Evolutionary conservation across 768 basidiomycete species (phyloP).

Genomic region (Paxillus involutus): DNA sequence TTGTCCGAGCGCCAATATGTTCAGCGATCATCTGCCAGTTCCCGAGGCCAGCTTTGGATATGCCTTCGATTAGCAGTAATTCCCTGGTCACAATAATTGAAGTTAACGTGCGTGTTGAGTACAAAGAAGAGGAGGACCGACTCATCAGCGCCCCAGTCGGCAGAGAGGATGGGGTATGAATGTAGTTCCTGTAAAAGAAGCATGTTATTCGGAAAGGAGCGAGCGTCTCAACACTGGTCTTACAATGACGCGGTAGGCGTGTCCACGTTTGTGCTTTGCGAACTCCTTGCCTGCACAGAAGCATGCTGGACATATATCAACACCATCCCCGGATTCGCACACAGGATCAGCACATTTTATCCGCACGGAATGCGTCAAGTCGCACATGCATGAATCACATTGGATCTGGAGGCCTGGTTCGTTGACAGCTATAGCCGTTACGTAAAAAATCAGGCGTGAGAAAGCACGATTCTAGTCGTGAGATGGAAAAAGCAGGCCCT

Average conservation of each 20-base stretch:
- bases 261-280: constrained; percentile 77
- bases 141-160: constrained; percentile 99
- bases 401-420: constrained; percentile 82
- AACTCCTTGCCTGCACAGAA: constrained; percentile 93
- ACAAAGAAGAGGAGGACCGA: constrained; percentile 36
- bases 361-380: constrained; percentile 94
- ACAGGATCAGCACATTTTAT: constrained; percentile 90
- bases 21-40: constrained; percentile 98
- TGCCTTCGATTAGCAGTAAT: constrained; percentile 84
- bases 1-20: constrained; percentile 90
- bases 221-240: constrained; percentile 14
- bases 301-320: constrained; percentile 91
- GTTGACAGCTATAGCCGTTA: constrained; percentile 56
- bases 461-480: constrained; percentile 10
- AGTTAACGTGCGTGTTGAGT: background rate
- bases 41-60: constrained; percentile 83
- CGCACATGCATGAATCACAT: constrained; percentile 81
- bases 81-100: constrained; percentile 53
- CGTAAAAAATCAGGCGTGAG: constrained; percentile 29
- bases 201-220: background rate
- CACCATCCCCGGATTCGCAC: constrained; percentile 74
- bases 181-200: constrained; percentile 75
- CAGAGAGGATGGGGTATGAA: constrained; percentile 92
- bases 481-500: background rate
- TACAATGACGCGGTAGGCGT: constrained; percentile 92